These are phyloP conservation scores for Luffa acutangula DNA, from an alignment of 306 rosid species.

Conservation along the genomic window DNA sequence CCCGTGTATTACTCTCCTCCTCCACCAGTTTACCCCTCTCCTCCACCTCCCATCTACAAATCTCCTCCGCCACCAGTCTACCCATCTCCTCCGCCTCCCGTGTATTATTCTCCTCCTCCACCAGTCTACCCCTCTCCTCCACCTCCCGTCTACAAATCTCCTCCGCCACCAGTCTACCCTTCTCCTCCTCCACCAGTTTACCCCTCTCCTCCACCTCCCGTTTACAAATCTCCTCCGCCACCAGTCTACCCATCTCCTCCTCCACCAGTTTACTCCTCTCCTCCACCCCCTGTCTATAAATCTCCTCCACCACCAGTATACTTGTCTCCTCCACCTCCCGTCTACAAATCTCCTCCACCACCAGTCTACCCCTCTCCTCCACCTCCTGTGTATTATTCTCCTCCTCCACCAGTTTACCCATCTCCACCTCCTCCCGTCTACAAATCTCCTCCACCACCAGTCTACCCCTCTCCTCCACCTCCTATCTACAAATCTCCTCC, in stretches of 20 bases:
- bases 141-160: background rate
- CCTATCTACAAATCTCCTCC: background rate
- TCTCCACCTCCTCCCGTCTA: background rate
- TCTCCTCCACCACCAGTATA: background rate
- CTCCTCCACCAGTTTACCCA: background rate
- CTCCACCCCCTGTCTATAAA: background rate
- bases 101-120: background rate
- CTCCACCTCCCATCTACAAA: background rate
- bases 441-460: background rate
- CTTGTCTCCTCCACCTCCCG: background rate
- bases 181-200: background rate
- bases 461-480: background rate
- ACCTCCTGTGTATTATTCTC: background rate
- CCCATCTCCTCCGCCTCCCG: background rate
- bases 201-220: background rate
- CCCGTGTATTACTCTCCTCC: background rate
- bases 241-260: background rate
- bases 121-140: background rate
- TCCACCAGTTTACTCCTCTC: background rate
- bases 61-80: background rate
- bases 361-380: background rate
- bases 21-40: background rate
- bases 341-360: background rate
- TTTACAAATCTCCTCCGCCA: background rate
- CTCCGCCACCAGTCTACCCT: background rate